These are phyloP conservation scores for Saxophila tyrrhenica DNA, from an alignment of 495 filamentous ascomycete species.

Conservation along the genomic window DNA sequence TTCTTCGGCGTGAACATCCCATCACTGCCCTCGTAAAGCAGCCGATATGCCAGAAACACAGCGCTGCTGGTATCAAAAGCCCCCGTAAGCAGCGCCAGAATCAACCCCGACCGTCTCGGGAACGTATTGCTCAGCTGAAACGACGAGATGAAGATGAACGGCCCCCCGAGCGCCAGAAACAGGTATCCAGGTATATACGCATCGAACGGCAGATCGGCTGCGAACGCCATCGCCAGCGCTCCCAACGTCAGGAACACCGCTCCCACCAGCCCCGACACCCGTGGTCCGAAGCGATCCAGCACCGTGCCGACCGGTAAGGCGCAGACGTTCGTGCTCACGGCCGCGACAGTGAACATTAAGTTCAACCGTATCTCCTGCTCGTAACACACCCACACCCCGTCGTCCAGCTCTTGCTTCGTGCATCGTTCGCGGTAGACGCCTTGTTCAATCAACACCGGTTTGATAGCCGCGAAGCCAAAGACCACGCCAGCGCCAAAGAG, in stretches of 20 bases:
- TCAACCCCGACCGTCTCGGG: conserved; percentile 70
- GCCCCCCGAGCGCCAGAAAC: conserved; percentile 71
- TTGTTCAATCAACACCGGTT: conserved; percentile 66
- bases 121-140: conserved; percentile 94
- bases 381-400: conserved; percentile 51
- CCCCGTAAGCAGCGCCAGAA: conserved; percentile 74
- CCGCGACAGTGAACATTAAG: conserved; percentile 89
- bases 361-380: conserved; percentile 77
- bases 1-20: conserved; percentile 50
- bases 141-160: conserved; percentile 80
- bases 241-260: conserved; percentile 58
- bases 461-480: conserved; percentile 76
- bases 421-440: conserved; percentile 61
- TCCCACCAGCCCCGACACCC: conserved; percentile 63
- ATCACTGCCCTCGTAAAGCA: conserved; percentile 54
- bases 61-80: conserved; percentile 85
- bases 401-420: conserved; percentile 43
- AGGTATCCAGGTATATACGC: conserved; percentile 70
- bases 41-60: conserved; percentile 74
- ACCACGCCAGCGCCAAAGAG: conserved; percentile 70
- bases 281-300: conserved; percentile 71
- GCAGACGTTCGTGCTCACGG: conserved; percentile 71
- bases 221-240: conserved; percentile 58
- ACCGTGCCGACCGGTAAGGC: conserved; percentile 79
- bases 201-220: conserved; percentile 52